phyloP scores from a whole-genome alignment of 306 rosid species.

The Potentilla sterilis region DNA sequence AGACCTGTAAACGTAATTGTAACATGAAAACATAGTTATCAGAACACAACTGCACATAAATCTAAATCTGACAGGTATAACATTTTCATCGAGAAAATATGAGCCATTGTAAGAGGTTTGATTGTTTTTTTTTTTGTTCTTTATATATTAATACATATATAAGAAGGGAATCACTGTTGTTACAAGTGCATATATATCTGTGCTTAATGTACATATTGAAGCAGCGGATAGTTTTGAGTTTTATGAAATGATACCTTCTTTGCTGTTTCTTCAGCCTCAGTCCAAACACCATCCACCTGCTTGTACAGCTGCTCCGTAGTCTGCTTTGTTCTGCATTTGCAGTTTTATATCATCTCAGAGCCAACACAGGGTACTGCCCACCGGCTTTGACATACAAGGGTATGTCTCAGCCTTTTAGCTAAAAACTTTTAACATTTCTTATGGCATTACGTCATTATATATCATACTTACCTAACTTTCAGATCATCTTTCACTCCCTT shows the following conservation, averaged over 20 bases:
- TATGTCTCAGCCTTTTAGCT: conserved; percentile 79
- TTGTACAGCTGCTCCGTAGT: conserved; percentile 81
- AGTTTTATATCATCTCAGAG: conserved; percentile 88
- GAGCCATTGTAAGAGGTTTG: neutral
- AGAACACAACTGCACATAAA: neutral
- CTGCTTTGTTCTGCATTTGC: conserved; percentile 97
- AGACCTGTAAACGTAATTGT: conserved; percentile 49
- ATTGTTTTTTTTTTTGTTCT: neutral
- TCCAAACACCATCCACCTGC: conserved; percentile 86
- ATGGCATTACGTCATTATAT: conserved; percentile 15
- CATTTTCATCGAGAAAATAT: neutral
- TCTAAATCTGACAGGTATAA: neutral
- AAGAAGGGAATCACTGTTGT: neutral
- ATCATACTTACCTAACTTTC: conserved; percentile 60
- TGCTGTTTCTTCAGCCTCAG: conserved; percentile 81
- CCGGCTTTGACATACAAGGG: conserved; percentile 98
- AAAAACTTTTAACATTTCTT: conserved; percentile 16
- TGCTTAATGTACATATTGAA: neutral
- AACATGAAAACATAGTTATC: neutral
- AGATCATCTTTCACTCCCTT: conserved; percentile 71
- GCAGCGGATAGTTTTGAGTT: neutral
- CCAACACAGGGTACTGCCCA: conserved; percentile 61
- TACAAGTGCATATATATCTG: neutral
- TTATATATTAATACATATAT: neutral
- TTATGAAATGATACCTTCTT: conserved; percentile 53